Evolutionary conservation across 805 yeast genomes (phyloP).

Genomic region (Saccharomycopsis vini): DNA sequence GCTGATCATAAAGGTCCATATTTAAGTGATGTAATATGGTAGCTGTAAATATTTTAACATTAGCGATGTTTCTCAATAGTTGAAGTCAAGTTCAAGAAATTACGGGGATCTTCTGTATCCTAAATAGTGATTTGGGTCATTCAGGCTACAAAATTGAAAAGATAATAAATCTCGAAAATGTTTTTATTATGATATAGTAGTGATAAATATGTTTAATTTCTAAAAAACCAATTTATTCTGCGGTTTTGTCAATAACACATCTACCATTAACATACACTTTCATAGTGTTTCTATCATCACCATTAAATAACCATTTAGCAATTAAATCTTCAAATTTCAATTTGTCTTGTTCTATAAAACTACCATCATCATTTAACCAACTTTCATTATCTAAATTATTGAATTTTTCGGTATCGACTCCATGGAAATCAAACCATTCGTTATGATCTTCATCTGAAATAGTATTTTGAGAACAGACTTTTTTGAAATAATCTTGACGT

Average conservation of each 20-base stretch:
- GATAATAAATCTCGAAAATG: no score
- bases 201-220: no score
- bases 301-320: conserved; percentile 86
- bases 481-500: conserved; percentile 2
- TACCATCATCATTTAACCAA: conserved; percentile 14
- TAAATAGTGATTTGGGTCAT: no score
- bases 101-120: no score
- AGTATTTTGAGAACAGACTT: background rate
- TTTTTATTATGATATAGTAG: no score
- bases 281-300: conserved; percentile 84
- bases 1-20: no score
- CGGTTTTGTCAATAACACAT: conserved; percentile 39
- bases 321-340: conserved; percentile 46
- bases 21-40: no score
- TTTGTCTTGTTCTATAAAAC: conserved; percentile 24
- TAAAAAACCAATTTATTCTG: no score
- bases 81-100: no score
- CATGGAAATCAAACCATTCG: background rate
- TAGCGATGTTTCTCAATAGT: no score
- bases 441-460: conserved; percentile 1
- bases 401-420: background rate
- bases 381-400: conserved; percentile 4
- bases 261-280: conserved; percentile 81
- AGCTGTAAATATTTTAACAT: no score
- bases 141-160: no score